Percentiles rank a stretch among this genome's conserved stretches.
Evolutionary conservation across 306 rosid species (phyloP).

Genomic region (Oemleria cerasiformis): DNA sequence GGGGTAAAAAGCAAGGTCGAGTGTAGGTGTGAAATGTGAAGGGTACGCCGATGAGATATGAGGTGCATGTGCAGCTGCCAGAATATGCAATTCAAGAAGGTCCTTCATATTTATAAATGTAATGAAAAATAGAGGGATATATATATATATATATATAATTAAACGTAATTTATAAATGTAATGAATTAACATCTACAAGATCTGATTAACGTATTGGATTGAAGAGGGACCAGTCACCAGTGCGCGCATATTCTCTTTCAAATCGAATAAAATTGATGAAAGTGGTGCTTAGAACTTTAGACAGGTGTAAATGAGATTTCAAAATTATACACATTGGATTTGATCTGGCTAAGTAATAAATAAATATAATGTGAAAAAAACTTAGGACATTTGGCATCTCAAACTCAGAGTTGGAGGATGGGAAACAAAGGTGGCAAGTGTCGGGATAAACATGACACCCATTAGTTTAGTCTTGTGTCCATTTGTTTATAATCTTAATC

Average conservation of each 20-base stretch:
- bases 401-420: conserved; percentile 55
- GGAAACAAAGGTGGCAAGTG: conserved; percentile 70
- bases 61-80: no score
- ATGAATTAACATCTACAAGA: neutral
- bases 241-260: conserved; percentile 18
- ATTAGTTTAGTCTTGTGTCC: conserved; percentile 36
- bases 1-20: no score
- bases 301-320: conserved; percentile 28
- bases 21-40: no score
- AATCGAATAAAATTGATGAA: neutral
- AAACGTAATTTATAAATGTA: neutral
- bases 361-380: neutral
- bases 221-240: conserved; percentile 22
- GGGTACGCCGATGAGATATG: no score
- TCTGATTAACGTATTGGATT: neutral
- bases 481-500: conserved; percentile 11
- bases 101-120: no score
- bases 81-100: no score
- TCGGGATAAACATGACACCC: conserved; percentile 86
- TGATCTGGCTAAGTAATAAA: conserved; percentile 25
- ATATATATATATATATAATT: neutral
- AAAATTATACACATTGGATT: conserved; percentile 28
- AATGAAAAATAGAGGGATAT: no score
- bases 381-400: conserved; percentile 31
- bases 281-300: neutral